Conservation (phyloP, 73 alveolate species). For the Stentor roeselii region DNA sequence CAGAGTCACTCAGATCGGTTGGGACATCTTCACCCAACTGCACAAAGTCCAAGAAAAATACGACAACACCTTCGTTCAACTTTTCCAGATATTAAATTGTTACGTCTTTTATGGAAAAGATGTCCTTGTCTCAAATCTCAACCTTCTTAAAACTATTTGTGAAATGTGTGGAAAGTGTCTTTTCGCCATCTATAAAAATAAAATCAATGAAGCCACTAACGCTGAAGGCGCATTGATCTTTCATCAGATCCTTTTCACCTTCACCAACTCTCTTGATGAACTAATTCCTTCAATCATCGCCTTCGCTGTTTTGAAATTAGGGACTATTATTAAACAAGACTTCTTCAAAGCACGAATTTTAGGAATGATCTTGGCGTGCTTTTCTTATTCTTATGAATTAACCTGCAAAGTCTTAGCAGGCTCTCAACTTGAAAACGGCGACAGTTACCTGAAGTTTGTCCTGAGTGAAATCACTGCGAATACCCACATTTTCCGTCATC, state of each 20-base stretch:
- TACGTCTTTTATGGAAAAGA: conserved; percentile 22
- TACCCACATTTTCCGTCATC: neutral
- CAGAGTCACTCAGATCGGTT: neutral
- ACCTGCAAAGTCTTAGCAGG: neutral
- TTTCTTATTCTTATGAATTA: neutral
- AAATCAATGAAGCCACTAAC: conserved; percentile 22
- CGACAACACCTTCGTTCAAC: neutral
- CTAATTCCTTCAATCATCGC: neutral
- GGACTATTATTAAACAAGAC: neutral
- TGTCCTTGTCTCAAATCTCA: neutral
- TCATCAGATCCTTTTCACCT: neutral
- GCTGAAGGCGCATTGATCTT: conserved; percentile 25
- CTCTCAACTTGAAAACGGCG: neutral
- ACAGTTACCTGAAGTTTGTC: neutral
- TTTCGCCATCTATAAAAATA: conserved; percentile 1
- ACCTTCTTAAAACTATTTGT: neutral
- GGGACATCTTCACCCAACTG: neutral
- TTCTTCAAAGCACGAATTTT: conserved; percentile 21
- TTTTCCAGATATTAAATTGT: conserved; percentile 8
- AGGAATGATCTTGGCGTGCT: neutral
- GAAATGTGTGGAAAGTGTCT: neutral
- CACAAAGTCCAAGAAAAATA: conserved; percentile 9
- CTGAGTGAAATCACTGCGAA: neutral
- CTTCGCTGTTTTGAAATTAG: neutral
- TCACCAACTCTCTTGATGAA: neutral